A percentile compares a stretch with the other conserved stretches of the same genome.
Conservation (phyloP, 2,329 filamentous ascomycete genomes). For the Aspergillus novofumigatus region DNA sequence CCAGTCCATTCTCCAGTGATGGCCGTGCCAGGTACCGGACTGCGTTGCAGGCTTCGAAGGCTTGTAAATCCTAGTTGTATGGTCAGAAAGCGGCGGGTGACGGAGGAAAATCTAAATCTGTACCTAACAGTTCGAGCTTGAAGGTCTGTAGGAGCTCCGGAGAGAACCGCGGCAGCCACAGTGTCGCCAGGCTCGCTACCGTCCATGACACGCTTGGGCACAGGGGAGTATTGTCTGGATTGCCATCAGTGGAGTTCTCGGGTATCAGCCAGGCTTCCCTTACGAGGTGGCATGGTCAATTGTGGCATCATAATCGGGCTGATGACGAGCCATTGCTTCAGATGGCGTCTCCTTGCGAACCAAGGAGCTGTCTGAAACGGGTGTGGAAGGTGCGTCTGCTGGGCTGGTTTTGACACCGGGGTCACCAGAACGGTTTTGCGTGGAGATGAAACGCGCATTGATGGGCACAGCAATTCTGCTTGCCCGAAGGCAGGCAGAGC, state of each 20-base stretch:
- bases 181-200: slow-evolving; percentile 75
- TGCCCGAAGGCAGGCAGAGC: slow-evolving; percentile 31
- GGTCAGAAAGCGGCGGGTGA: slow-evolving; percentile 9
- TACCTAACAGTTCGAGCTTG: slow-evolving; percentile 94
- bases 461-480: slow-evolving; percentile 26
- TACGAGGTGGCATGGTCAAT: slow-evolving; percentile 91
- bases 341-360: slow-evolving; percentile 49
- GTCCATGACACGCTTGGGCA: slow-evolving; percentile 84
- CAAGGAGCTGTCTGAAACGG: slow-evolving; percentile 41
- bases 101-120: slow-evolving; percentile 18
- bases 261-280: slow-evolving; percentile 28
- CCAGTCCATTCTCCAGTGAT: slow-evolving; percentile 98
- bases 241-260: slow-evolving; percentile 22
- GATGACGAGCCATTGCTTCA: slow-evolving; percentile 57
- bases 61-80: slow-evolving; percentile 71
- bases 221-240: slow-evolving; percentile 77
- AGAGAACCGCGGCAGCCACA: slow-evolving; percentile 78
- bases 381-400: slow-evolving; percentile 41
- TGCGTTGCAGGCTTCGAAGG: slow-evolving; percentile 93
- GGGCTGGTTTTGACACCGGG: slow-evolving; percentile 53
- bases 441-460: slow-evolving; percentile 36
- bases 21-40: slow-evolving; percentile 79
- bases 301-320: slow-evolving; percentile 75
- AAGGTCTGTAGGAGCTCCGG: slow-evolving; percentile 87
- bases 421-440: slow-evolving; percentile 42